phyloP scores from a whole-genome alignment of 306 rosid species.

The Malus asiatica region DNA sequence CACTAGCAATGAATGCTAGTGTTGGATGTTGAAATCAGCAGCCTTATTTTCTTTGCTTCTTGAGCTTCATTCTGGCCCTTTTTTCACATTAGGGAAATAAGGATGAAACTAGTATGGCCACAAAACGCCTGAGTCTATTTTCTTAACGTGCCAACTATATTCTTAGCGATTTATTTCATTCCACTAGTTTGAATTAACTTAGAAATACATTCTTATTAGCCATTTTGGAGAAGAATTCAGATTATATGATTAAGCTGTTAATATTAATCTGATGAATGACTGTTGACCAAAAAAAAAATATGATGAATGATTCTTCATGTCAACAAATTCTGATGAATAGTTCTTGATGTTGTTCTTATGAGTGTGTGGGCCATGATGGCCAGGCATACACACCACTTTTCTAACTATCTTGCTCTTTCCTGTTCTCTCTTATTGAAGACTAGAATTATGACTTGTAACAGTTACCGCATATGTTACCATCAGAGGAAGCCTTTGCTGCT shows the following conservation, averaged over 20 bases:
- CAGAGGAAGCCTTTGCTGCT: slow-evolving; percentile 96
- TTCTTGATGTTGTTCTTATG: not conserved
- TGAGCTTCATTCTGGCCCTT: too few species aligned
- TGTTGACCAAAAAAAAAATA: not conserved
- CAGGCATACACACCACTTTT: not conserved
- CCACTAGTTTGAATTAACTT: not conserved
- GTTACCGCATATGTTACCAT: slow-evolving; percentile 98
- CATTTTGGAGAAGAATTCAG: not conserved
- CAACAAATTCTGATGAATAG: not conserved
- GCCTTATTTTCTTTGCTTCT: too few species aligned
- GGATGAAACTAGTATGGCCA: too few species aligned
- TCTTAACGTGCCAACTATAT: not conserved
- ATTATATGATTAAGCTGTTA: not conserved
- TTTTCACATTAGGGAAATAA: too few species aligned
- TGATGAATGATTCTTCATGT: not conserved
- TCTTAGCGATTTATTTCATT: not conserved
- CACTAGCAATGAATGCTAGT: not conserved
- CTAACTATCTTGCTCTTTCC: not conserved
- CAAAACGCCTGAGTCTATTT: too few species aligned
- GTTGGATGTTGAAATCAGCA: too few species aligned
- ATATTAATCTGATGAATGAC: not conserved
- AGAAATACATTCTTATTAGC: not conserved
- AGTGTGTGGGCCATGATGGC: not conserved
- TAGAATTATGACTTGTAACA: slow-evolving; percentile 31
- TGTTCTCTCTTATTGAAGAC: slow-evolving; percentile 17